Evolutionary conservation across 805 yeast genomes (phyloP), one percentile per base, ranked within the genome.

Genomic region (Starmerella tilneyi): DNA sequence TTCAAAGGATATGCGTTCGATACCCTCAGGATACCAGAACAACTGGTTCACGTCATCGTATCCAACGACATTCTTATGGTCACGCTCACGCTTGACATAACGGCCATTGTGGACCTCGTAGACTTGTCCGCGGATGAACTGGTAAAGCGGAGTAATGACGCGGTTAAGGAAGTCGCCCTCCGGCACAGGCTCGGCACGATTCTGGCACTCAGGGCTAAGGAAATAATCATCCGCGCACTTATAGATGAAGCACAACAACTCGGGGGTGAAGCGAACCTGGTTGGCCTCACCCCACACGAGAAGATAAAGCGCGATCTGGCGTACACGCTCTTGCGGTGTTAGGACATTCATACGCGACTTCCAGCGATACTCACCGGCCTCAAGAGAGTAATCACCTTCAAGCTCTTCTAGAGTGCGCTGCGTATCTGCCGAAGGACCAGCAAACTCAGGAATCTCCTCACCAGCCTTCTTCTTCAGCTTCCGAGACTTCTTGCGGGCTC

Each of bases 1-100:
- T 62, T 82, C 92, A 59, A 89, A 76, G 41, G 81, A 75, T 58
- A 92, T 88, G 67, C 92, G 81, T 49, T 94, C 80, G 54, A 92
- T 83, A 74, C 98, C 99, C 69, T 94, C 97, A 39, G 97, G 96
- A 68, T 94, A 92, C 99, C 99, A 92, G 70, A 94, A 92, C 58
- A 92, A 74, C 73, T 92, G 99, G 67, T 92, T 92, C 50, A 92
- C 94, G 72, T 92, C 99, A 71, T 92, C 99, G 65, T 92, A 92
- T 65, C 98, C 73, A 43, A 68, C 64, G 43, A 78, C 68, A 53
- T 73, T 60, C 61, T 70, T 60, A 68, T 78, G 92, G 64, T 84
- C 92, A 54, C 72, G 72, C 56, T 78, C 86, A 49, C 78, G 75
- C 62, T 78, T 75, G 29, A 71, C 69, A 64, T 72, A 76, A 43